These are phyloP conservation scores for Arthrobotrys sphaeroides DNA, from an alignment of 2,329 filamentous ascomycete genomes.

Conservation along the genomic window DNA sequence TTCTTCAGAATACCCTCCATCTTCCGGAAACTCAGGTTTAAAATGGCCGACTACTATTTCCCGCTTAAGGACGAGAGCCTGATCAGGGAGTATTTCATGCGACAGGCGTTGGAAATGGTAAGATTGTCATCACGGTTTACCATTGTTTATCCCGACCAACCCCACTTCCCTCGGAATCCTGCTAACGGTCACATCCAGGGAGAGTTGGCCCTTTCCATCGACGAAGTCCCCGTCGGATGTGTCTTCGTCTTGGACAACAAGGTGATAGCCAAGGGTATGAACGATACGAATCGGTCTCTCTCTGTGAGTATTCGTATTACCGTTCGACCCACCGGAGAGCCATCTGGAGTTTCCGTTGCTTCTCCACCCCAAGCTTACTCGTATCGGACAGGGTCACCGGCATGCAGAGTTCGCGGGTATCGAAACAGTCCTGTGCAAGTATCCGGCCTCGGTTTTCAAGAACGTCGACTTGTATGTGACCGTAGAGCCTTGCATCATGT, in stretches of 20 bases:
- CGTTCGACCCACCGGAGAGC: neutral
- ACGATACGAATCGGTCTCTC: constrained; percentile 90
- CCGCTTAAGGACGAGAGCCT: constrained; percentile 60
- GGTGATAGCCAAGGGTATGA: constrained; percentile 91
- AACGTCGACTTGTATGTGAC: constrained; percentile 91
- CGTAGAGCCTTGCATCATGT: constrained; percentile 99
- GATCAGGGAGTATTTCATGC: constrained; percentile 74
- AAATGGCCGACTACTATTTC: constrained; percentile 41
- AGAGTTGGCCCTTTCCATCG: constrained; percentile 80
- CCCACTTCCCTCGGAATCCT: constrained; percentile 34
- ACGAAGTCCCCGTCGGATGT: constrained; percentile 96
- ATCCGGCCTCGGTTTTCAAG: constrained; percentile 74
- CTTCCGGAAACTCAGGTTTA: constrained; percentile 2
- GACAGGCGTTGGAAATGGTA: constrained; percentile 87
- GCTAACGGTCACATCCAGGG: constrained; percentile 68
- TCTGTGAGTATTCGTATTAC: constrained; percentile 47
- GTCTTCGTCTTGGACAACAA: constrained; percentile 83
- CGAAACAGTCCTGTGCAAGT: constrained; percentile 70
- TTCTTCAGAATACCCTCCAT: constrained; percentile 32
- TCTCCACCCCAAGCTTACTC: neutral
- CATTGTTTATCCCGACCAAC: neutral
- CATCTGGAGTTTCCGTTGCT: neutral
- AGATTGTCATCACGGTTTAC: constrained; percentile 24
- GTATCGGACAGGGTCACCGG: constrained; percentile 75
- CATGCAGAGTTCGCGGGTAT: constrained; percentile 96